A percentile compares a stretch with the other conserved stretches of the same genome.
These are phyloP conservation scores for Colletotrichum liriopes DNA, from an alignment of 2,329 filamentous ascomycete species.

Conservation along the genomic window DNA sequence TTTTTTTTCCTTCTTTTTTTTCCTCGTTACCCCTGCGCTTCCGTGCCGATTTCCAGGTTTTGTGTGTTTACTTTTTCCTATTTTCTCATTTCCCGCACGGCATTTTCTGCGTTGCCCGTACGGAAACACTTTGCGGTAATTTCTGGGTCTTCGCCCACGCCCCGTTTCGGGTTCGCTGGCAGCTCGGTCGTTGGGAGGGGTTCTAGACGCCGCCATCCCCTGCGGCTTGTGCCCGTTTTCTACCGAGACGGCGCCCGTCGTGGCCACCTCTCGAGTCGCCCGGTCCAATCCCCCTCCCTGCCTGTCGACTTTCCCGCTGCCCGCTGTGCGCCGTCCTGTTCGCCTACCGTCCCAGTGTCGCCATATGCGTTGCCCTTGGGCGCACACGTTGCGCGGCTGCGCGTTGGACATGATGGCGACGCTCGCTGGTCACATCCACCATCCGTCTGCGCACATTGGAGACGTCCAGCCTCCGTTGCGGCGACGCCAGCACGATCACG, in stretches of 20 bases:
- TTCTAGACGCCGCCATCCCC: background rate
- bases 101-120: background rate
- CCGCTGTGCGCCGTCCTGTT: too few species aligned
- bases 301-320: background rate
- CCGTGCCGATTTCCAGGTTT: background rate
- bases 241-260: background rate
- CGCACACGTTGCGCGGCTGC: background rate
- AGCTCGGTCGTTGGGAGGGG: background rate
- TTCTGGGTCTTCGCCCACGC: background rate
- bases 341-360: background rate
- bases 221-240: constrained; percentile 1
- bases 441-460: background rate
- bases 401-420: background rate
- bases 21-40: background rate
- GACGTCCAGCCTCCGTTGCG: too few species aligned
- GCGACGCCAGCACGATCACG: background rate
- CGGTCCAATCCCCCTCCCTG: background rate
- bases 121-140: background rate
- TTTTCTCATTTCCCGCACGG: background rate
- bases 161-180: background rate
- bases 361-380: background rate
- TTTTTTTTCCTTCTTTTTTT: background rate
- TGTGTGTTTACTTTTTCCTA: background rate
- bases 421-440: background rate
- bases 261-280: background rate